These are phyloP conservation scores for Colletotrichum zoysiae DNA, from an alignment of 2,329 filamentous ascomycete genomes.

Conservation along the genomic window DNA sequence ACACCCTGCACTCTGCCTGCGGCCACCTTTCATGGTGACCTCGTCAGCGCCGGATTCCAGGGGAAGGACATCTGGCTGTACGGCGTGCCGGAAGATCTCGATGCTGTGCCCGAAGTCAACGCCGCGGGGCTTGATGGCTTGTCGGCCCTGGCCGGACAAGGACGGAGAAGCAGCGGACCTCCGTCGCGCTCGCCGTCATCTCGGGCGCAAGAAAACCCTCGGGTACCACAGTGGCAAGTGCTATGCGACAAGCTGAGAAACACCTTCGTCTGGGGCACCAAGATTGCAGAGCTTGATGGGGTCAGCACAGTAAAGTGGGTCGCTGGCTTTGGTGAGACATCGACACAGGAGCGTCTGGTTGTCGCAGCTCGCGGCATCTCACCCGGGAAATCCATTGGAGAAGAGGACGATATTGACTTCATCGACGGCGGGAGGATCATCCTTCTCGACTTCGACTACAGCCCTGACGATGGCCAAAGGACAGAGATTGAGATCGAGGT, in stretches of 20 bases:
- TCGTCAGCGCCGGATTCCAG: slow-evolving; percentile 80
- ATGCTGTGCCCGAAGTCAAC: slow-evolving; percentile 65
- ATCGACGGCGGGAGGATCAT: slow-evolving; percentile 82
- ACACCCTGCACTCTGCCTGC: slow-evolving; percentile 78
- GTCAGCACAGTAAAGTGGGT: slow-evolving; percentile 81
- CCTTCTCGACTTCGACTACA: slow-evolving; percentile 80
- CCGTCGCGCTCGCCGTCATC: slow-evolving; percentile 55
- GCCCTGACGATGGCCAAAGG: slow-evolving; percentile 65
- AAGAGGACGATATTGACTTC: slow-evolving; percentile 80
- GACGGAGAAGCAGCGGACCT: slow-evolving; percentile 57
- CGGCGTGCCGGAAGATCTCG: slow-evolving; percentile 79
- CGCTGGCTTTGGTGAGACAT: slow-evolving; percentile 62
- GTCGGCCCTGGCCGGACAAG: slow-evolving; percentile 44
- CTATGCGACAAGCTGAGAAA: slow-evolving; percentile 78
- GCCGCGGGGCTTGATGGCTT: slow-evolving; percentile 48
- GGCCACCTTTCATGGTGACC: slow-evolving; percentile 75
- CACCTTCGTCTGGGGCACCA: slow-evolving; percentile 76
- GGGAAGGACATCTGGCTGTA: slow-evolving; percentile 83
- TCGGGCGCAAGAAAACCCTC: slow-evolving; percentile 51
- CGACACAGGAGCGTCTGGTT: slow-evolving; percentile 70
- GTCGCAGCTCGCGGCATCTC: slow-evolving; percentile 79
- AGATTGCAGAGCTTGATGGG: slow-evolving; percentile 73
- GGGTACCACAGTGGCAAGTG: slow-evolving; percentile 76
- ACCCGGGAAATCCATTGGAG: slow-evolving; percentile 67
- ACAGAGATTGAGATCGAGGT: slow-evolving; percentile 78